Evolutionary conservation across 1,284 basidiomycete species (phyloP).

Genomic region (Heliocybe sulcata): DNA sequence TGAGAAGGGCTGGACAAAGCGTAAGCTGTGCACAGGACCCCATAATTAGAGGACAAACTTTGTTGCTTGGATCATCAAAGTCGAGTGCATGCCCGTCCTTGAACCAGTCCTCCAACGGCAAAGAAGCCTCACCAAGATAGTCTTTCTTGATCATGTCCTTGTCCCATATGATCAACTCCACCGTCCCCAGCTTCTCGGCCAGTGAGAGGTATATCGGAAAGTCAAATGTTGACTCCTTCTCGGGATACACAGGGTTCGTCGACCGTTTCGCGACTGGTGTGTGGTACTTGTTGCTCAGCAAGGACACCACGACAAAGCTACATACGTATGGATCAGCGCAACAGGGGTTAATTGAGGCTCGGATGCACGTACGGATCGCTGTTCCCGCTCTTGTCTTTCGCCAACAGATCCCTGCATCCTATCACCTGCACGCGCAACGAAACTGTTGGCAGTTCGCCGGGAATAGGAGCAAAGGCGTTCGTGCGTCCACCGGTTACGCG

Average conservation of each 20-base stretch:
- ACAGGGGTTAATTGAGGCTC: neutral
- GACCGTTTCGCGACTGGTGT: slow-evolving; percentile 80
- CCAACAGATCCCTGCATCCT: slow-evolving; percentile 49
- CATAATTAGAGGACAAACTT: slow-evolving; percentile 29
- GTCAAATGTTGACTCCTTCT: slow-evolving; percentile 80
- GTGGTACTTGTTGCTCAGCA: slow-evolving; percentile 59
- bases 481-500: slow-evolving; percentile 34
- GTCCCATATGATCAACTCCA: slow-evolving; percentile 93
- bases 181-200: slow-evolving; percentile 63
- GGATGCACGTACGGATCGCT: slow-evolving; percentile 64
- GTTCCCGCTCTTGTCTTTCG: slow-evolving; percentile 57
- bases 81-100: slow-evolving; percentile 36
- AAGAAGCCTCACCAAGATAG: slow-evolving; percentile 84
- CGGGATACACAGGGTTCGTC: slow-evolving; percentile 66
- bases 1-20: slow-evolving; percentile 37
- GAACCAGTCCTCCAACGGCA: slow-evolving; percentile 83
- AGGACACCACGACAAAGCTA: slow-evolving; percentile 69
- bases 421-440: slow-evolving; percentile 61
- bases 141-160: slow-evolving; percentile 87
- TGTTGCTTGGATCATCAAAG: slow-evolving; percentile 54
- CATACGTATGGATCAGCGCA: slow-evolving; percentile 5
- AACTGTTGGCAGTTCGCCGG: slow-evolving; percentile 60
- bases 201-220: slow-evolving; percentile 76
- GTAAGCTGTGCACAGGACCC: slow-evolving; percentile 3
- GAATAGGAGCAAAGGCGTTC: slow-evolving; percentile 38